A percentile compares a stretch with the other conserved stretches of the same genome.
phyloP scores from a whole-genome alignment of 2,329 filamentous ascomycete species.

The Colletotrichum sp. region DNA sequence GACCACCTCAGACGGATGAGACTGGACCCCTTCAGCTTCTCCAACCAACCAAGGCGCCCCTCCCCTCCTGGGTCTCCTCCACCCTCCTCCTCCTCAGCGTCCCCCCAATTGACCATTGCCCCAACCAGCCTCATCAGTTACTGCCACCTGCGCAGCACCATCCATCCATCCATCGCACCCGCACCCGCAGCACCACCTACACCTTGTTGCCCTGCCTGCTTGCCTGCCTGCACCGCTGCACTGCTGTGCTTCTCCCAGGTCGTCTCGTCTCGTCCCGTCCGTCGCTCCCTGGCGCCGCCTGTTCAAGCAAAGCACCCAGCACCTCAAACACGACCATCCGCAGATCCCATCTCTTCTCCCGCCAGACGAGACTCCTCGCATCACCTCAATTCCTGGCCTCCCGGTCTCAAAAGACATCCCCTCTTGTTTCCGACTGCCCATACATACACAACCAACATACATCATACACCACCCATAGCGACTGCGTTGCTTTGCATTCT shows the following conservation, averaged over 20 bases:
- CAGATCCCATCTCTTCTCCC: slow-evolving; percentile 16
- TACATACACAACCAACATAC: neutral
- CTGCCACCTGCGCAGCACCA: neutral
- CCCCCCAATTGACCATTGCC: neutral
- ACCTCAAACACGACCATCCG: slow-evolving; percentile 22
- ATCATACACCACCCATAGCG: slow-evolving; percentile 16
- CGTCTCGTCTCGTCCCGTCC: slow-evolving; percentile 1
- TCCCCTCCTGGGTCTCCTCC: neutral
- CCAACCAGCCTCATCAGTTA: neutral
- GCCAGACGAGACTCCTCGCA: slow-evolving; percentile 9
- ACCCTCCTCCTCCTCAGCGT: neutral
- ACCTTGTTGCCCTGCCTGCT: neutral
- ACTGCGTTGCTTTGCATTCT: slow-evolving; percentile 16
- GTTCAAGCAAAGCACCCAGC: slow-evolving; percentile 9
- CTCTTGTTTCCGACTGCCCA: neutral
- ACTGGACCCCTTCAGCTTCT: neutral
- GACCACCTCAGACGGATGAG: neutral
- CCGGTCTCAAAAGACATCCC: neutral
- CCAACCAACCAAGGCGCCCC: neutral
- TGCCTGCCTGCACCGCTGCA: neutral
- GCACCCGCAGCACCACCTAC: neutral
- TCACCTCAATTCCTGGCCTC: slow-evolving; percentile 5
- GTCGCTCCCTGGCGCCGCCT: slow-evolving; percentile 10
- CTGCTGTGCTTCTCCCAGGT: neutral
- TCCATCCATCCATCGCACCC: neutral